phyloP scores from a whole-genome alignment of 75 land plant species.

The Larix kaempferi region DNA sequence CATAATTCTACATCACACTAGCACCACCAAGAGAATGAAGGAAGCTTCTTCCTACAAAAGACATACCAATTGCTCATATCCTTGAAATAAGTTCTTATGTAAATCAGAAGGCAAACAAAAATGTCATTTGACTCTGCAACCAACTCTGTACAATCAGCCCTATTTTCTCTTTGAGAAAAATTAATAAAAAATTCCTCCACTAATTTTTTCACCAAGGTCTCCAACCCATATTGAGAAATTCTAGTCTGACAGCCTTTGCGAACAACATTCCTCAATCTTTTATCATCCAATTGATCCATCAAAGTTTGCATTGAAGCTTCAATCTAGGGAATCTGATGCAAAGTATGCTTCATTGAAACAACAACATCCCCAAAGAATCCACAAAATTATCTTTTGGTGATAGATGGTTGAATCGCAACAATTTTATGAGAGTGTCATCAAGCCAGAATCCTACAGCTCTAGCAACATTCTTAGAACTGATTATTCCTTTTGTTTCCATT shows the following conservation, averaged over 20 bases:
- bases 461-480: constrained; percentile 16
- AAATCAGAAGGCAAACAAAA: constrained; percentile 2
- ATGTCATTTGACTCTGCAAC: neutral
- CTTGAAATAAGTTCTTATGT: neutral
- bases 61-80: neutral
- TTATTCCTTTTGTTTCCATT: constrained; percentile 19
- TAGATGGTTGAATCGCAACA: constrained; percentile 6
- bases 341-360: neutral
- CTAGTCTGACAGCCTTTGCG: neutral
- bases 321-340: neutral
- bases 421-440: constrained; percentile 9
- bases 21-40: neutral
- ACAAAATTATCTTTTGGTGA: neutral
- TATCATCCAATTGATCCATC: neutral
- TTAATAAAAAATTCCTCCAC: neutral
- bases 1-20: constrained; percentile 2
- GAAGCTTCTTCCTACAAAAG: neutral
- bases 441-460: constrained; percentile 18
- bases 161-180: neutral
- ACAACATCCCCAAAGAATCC: neutral
- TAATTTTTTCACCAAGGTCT: neutral
- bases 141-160: neutral
- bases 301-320: neutral
- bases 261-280: neutral
- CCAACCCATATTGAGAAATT: neutral